phyloP scores from a whole-genome alignment of 2,329 filamentous ascomycete species.

The Emergomyces orientalis region DNA sequence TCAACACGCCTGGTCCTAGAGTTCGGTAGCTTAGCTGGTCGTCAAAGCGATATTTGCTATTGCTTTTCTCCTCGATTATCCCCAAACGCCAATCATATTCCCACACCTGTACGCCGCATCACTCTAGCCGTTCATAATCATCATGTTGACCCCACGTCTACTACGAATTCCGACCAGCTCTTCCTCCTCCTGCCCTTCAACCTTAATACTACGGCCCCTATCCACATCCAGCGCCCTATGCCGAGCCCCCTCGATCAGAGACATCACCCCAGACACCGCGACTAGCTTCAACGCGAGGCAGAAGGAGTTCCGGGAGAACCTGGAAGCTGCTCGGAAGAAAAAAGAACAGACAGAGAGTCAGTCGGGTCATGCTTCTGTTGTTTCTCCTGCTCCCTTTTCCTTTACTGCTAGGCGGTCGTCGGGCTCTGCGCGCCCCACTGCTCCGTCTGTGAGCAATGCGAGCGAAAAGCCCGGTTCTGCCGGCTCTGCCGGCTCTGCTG shows the following conservation, averaged over 20 bases:
- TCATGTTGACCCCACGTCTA: constrained; percentile 41
- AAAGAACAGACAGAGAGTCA: constrained; percentile 79
- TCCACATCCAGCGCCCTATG: constrained; percentile 44
- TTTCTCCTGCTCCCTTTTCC: constrained; percentile 34
- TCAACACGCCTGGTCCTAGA: neutral
- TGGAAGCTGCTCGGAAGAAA: constrained; percentile 64
- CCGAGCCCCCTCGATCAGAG: constrained; percentile 67
- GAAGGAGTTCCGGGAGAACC: constrained; percentile 73
- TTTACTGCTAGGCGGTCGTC: constrained; percentile 26
- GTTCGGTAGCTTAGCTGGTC: neutral
- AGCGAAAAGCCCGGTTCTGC: constrained; percentile 21
- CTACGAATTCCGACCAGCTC: constrained; percentile 36
- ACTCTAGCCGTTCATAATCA: constrained; percentile 12
- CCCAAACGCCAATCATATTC: neutral
- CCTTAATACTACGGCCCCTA: constrained; percentile 43
- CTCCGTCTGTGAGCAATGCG: constrained; percentile 40
- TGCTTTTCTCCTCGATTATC: neutral
- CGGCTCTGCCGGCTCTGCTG: constrained; percentile 34
- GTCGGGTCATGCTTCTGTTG: constrained; percentile 44
- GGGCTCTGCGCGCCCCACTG: constrained; percentile 32
- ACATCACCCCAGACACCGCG: constrained; percentile 66
- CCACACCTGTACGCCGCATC: neutral
- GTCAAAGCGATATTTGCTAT: neutral
- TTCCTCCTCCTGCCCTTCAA: constrained; percentile 23
- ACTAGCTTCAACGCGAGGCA: constrained; percentile 73